Evolutionary conservation across 2,329 filamentous ascomycete species (phyloP).

Genomic region (Didymosphaeria variabile): DNA sequence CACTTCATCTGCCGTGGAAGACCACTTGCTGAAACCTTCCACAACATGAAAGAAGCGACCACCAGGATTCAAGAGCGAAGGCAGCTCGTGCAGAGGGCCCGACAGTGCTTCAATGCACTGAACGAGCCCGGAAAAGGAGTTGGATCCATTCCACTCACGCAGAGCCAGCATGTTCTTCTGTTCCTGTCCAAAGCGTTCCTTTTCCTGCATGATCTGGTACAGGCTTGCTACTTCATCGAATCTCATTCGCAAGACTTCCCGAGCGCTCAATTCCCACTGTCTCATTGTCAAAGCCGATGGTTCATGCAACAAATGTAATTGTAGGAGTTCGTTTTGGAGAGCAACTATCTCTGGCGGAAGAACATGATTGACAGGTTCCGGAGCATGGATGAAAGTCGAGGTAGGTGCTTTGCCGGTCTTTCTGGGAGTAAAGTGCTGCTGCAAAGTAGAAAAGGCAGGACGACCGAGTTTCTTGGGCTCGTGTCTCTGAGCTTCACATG

Average conservation of each 20-base stretch:
- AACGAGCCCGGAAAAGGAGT: constrained; percentile 37
- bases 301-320: constrained; percentile 49
- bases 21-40: constrained; percentile 45
- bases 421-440: constrained; percentile 52
- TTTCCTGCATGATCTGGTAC: constrained; percentile 45
- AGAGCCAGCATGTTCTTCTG: constrained; percentile 49
- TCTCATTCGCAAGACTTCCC: constrained; percentile 36
- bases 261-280: constrained; percentile 47
- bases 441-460: constrained; percentile 50
- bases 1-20: constrained; percentile 38
- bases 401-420: constrained; percentile 48
- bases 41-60: constrained; percentile 44
- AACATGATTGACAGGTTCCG: constrained; percentile 26
- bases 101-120: constrained; percentile 49
- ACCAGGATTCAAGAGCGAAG: constrained; percentile 40
- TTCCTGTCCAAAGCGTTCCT: constrained; percentile 47
- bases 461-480: constrained; percentile 35
- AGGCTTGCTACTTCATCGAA: constrained; percentile 51
- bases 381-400: constrained; percentile 46
- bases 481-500: constrained; percentile 31
- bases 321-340: constrained; percentile 50
- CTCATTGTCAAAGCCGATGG: constrained; percentile 30
- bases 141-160: constrained; percentile 44
- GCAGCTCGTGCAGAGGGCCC: constrained; percentile 48
- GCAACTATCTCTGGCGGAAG: constrained; percentile 41